Evolutionary conservation across 768 basidiomycete species (phyloP).

Genomic region (Tephrocybe sp.): DNA sequence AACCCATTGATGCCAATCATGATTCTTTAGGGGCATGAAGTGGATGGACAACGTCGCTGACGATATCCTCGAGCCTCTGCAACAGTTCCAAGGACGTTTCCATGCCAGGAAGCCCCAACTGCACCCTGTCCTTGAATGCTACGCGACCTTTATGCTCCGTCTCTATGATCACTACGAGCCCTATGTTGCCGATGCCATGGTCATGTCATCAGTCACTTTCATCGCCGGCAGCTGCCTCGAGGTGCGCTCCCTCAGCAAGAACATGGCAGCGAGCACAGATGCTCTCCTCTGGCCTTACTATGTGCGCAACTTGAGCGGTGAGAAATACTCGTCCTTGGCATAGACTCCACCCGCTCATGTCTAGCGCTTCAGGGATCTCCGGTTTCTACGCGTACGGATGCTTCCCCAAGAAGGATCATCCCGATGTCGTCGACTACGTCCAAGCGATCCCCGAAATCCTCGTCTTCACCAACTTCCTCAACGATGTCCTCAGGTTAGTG

Average conservation of each 20-base stretch:
- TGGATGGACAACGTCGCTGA: constrained; percentile 13
- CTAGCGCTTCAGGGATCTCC: neutral
- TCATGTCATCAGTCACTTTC: constrained; percentile 11
- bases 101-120: constrained; percentile 9
- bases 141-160: constrained; percentile 8
- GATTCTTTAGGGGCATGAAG: constrained; percentile 5
- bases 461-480: constrained; percentile 10
- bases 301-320: constrained; percentile 8
- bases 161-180: constrained; percentile 11
- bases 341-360: neutral
- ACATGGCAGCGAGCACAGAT: neutral
- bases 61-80: constrained; percentile 6
- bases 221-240: constrained; percentile 11
- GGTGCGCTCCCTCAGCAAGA: constrained; percentile 9
- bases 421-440: constrained; percentile 7
- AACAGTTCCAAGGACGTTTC: constrained; percentile 9
- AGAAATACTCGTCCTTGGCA: neutral
- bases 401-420: constrained; percentile 13
- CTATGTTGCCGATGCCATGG: constrained; percentile 9
- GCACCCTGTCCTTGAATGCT: constrained; percentile 9
- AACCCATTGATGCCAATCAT: neutral
- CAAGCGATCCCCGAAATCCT: constrained; percentile 12
- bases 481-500: constrained; percentile 9
- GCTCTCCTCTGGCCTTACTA: constrained; percentile 12
- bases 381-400: constrained; percentile 9